phyloP scores from a whole-genome alignment of 2,329 filamentous ascomycete species.

The Moelleriella libera region DNA sequence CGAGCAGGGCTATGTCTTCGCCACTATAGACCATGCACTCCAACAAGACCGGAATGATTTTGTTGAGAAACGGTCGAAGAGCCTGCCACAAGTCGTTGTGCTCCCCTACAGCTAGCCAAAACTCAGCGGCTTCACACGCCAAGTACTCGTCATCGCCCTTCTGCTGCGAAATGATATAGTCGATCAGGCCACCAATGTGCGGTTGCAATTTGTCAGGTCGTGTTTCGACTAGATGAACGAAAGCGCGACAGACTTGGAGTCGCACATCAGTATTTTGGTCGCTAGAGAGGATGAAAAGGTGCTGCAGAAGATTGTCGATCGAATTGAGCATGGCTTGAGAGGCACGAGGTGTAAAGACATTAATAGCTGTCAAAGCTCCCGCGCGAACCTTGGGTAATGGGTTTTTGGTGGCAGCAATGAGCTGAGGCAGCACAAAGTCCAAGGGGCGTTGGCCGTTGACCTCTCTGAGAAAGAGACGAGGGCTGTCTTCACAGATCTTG shows the following conservation, averaged over 20 bases:
- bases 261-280: conserved; percentile 73
- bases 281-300: conserved; percentile 67
- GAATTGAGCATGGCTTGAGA: conserved; percentile 69
- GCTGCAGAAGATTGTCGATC: conserved; percentile 68
- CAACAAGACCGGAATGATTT: conserved; percentile 81
- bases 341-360: conserved; percentile 78
- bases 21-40: conserved; percentile 95
- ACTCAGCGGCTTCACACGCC: conserved; percentile 88
- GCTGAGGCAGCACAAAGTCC: conserved; percentile 76
- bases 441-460: conserved; percentile 81
- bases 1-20: conserved; percentile 77
- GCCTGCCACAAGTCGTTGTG: conserved; percentile 66
- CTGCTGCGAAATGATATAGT: conserved; percentile 88
- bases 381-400: conserved; percentile 63
- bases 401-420: conserved; percentile 75
- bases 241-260: conserved; percentile 83
- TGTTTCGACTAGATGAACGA: conserved; percentile 83
- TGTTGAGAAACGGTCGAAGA: conserved; percentile 63
- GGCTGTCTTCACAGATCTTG: conserved; percentile 97
- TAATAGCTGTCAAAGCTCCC: conserved; percentile 71
- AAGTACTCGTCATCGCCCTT: conserved; percentile 77
- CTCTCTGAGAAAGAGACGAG: conserved; percentile 70
- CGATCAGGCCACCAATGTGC: conserved; percentile 75
- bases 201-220: conserved; percentile 82
- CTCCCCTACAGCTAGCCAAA: conserved; percentile 90